Percentiles rank a stretch among this genome's conserved stretches.
phyloP scores from a whole-genome alignment of 495 filamentous ascomycete genomes.

The Penicillium arizonense region DNA sequence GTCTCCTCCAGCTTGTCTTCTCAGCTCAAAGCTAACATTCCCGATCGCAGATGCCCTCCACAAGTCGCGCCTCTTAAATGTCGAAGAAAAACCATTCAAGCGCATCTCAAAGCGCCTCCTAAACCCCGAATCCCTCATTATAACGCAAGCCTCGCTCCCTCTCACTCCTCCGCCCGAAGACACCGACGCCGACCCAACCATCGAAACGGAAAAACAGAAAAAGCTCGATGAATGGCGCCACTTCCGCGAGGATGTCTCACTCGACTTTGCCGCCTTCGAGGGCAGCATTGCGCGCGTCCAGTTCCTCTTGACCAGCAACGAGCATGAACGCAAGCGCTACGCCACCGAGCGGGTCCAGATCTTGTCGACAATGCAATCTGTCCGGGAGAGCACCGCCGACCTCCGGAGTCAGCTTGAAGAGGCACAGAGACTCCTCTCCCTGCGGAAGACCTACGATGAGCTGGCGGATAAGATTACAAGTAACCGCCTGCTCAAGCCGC shows the following conservation, averaged over 20 bases:
- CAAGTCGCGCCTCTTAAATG: constrained; percentile 82
- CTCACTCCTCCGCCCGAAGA: constrained; percentile 71
- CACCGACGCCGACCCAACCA: constrained; percentile 39
- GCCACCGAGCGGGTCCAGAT: constrained; percentile 77
- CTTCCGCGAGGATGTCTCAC: constrained; percentile 76
- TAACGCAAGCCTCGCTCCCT: constrained; percentile 52
- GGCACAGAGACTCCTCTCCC: constrained; percentile 69
- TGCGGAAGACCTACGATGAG: constrained; percentile 84
- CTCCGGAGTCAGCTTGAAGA: constrained; percentile 71
- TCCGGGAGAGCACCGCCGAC: constrained; percentile 71
- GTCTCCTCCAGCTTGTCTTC: constrained; percentile 3
- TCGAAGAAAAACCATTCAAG: constrained; percentile 92
- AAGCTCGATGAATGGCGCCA: constrained; percentile 53
- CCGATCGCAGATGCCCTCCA: constrained; percentile 70
- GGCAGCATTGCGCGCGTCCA: constrained; percentile 85
- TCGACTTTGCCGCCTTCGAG: constrained; percentile 91
- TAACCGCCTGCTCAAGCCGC: constrained; percentile 72
- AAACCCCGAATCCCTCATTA: constrained; percentile 58
- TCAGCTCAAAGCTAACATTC: constrained; percentile 17
- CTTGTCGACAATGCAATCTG: constrained; percentile 66
- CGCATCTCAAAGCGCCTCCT: constrained; percentile 80
- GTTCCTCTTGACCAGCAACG: constrained; percentile 79
- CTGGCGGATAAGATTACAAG: constrained; percentile 81
- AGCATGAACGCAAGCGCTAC: constrained; percentile 82
- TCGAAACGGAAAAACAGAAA: constrained; percentile 43